phyloP scores from a whole-genome alignment of 345 rosid species.

The Sisymbrium irio region DNA sequence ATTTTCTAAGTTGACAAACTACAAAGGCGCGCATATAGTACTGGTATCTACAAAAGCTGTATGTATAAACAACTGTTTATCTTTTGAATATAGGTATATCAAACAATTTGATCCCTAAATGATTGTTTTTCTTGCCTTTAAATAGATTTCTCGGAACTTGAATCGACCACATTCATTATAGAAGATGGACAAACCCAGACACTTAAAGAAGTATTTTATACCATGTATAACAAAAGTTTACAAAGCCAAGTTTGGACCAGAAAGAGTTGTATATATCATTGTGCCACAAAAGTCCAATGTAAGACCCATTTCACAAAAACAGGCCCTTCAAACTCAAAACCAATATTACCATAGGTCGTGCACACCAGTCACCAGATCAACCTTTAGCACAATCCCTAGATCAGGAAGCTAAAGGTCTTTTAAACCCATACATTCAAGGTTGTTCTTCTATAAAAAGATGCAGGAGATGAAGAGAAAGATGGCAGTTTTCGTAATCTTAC shows the following conservation, averaged over 20 bases:
- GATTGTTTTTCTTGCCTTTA: background rate
- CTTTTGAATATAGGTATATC: background rate
- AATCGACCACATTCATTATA: slow-evolving; percentile 15
- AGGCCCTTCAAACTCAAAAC: slow-evolving; percentile 1
- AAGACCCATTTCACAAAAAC: background rate
- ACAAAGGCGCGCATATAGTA: background rate
- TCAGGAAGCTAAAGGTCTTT: too few relatives aligned
- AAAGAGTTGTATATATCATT: background rate
- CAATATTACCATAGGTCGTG: background rate
- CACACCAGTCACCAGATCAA: background rate
- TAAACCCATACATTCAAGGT: too few relatives aligned
- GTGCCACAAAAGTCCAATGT: background rate
- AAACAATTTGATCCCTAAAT: background rate
- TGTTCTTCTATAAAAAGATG: too few relatives aligned
- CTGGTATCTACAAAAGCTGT: background rate
- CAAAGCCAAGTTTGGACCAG: background rate
- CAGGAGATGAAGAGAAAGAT: too few relatives aligned
- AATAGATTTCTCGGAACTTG: slow-evolving; percentile 20
- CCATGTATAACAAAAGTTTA: background rate
- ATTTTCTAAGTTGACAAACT: background rate
- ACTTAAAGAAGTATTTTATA: background rate
- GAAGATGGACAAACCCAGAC: slow-evolving; percentile 17
- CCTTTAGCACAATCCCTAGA: too few relatives aligned
- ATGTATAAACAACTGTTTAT: background rate
- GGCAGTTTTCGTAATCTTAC: too few relatives aligned